A percentile compares a stretch with the other conserved stretches of the same genome.
Evolutionary conservation across 1,284 basidiomycete genomes (phyloP).

Genomic region (Trametes polyzona): DNA sequence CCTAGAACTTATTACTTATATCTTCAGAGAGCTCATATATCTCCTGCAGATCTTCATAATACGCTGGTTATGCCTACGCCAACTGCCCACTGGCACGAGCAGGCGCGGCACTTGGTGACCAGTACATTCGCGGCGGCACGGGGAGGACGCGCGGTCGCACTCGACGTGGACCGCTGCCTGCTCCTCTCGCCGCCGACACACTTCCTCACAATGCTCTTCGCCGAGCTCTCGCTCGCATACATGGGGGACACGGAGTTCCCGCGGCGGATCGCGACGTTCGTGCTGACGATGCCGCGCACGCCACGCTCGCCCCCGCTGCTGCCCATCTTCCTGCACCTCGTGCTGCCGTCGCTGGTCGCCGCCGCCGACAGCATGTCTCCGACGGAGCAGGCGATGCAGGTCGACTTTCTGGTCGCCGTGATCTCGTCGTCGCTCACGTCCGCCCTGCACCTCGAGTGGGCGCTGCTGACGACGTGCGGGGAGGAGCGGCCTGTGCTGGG

Average conservation of each 20-base stretch:
- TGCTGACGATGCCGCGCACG: slow-evolving; percentile 59
- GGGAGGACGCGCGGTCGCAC: slow-evolving; percentile 59
- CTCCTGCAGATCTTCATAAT: slow-evolving; percentile 11
- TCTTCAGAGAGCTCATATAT: not conserved
- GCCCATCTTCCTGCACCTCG: slow-evolving; percentile 69
- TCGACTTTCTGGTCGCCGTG: slow-evolving; percentile 64
- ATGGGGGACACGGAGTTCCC: slow-evolving; percentile 52
- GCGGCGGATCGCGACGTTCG: slow-evolving; percentile 65
- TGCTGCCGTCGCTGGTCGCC: slow-evolving; percentile 62
- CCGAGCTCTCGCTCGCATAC: slow-evolving; percentile 15
- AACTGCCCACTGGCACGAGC: slow-evolving; percentile 41
- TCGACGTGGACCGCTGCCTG: slow-evolving; percentile 69
- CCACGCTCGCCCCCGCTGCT: slow-evolving; percentile 62
- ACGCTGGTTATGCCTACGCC: slow-evolving; percentile 21
- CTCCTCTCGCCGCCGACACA: slow-evolving; percentile 55
- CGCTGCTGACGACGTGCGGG: slow-evolving; percentile 54
- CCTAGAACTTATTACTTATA: not conserved
- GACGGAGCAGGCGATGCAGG: slow-evolving; percentile 54
- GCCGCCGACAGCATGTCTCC: slow-evolving; percentile 48
- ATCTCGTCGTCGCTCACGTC: slow-evolving; percentile 66
- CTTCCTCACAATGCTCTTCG: slow-evolving; percentile 56
- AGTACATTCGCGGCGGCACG: slow-evolving; percentile 56
- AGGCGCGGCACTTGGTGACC: slow-evolving; percentile 55
- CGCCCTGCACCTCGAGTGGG: slow-evolving; percentile 70
- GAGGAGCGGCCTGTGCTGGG: slow-evolving; percentile 56